These are phyloP conservation scores for Aspergillus ochraceus DNA, from an alignment of 2,329 filamentous ascomycete genomes.

Conservation along the genomic window DNA sequence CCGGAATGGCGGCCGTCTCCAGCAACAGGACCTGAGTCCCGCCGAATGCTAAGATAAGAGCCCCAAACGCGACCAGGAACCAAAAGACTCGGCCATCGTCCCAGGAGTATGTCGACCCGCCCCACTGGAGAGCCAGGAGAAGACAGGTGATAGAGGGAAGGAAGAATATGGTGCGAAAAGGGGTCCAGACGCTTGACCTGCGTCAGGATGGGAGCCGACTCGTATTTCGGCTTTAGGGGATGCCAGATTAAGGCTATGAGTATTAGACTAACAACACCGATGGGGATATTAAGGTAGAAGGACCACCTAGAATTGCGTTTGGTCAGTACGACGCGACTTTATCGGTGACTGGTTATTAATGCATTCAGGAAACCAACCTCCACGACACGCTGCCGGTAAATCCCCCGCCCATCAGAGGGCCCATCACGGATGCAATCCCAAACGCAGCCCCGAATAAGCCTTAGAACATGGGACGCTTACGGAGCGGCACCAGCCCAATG, in stretches of 20 bases:
- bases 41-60: neutral
- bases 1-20: neutral
- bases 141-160: neutral
- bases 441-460: neutral
- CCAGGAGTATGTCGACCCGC: neutral
- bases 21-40: neutral
- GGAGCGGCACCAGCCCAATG: neutral
- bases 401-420: neutral
- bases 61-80: neutral
- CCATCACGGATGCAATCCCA: neutral
- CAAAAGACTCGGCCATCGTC: neutral
- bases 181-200: neutral
- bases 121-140: neutral
- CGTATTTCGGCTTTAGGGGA: neutral
- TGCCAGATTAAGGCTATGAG: neutral
- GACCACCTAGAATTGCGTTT: neutral
- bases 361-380: neutral
- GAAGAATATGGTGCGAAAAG: neutral
- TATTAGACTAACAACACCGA: neutral
- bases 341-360: neutral
- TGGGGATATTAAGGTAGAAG: neutral
- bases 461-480: conserved; percentile 1
- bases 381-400: neutral
- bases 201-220: neutral
- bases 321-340: neutral